Conservation (phyloP, 768 basidiomycete species). For the Boletus pseudopeckii region DNA sequence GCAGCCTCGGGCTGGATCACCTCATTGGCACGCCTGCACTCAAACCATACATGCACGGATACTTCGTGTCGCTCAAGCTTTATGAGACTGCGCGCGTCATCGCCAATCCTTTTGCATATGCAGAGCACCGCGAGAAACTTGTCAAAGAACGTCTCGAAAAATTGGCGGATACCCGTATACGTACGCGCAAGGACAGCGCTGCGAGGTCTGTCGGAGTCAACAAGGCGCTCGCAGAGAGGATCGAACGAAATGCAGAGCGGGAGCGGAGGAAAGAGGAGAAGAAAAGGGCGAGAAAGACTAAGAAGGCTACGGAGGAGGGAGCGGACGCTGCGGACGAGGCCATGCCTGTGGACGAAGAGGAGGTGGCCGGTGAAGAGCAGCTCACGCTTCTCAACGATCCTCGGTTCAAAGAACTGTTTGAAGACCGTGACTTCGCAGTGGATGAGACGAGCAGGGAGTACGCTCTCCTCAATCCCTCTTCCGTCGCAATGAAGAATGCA, state of each 20-base stretch:
- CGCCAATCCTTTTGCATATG: constrained; percentile 94
- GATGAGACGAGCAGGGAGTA: constrained; percentile 87
- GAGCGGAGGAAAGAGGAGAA: constrained; percentile 53
- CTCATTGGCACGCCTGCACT: constrained; percentile 92
- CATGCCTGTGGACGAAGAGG: constrained; percentile 32
- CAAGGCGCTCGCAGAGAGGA: constrained; percentile 83
- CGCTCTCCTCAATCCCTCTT: constrained; percentile 89
- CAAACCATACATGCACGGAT: constrained; percentile 99
- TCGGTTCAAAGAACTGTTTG: constrained; percentile 87
- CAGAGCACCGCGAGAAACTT: constrained; percentile 87
- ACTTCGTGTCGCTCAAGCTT: constrained; percentile 93
- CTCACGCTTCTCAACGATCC: constrained; percentile 72
- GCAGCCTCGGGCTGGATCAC: constrained; percentile 89
- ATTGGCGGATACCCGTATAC: constrained; percentile 89
- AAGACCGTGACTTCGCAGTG: constrained; percentile 87
- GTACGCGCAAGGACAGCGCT: constrained; percentile 59
- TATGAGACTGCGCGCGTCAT: constrained; percentile 96
- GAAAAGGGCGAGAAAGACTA: constrained; percentile 46
- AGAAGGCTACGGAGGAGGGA: constrained; percentile 36
- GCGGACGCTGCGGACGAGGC: constrained; percentile 31
- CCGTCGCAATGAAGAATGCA: constrained; percentile 52
- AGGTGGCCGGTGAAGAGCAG: constrained; percentile 20
- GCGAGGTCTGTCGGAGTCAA: constrained; percentile 44
- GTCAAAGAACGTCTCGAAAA: constrained; percentile 89
- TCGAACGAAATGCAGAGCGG: constrained; percentile 52